These are phyloP conservation scores for Tulasnella sp. DNA, from an alignment of 768 basidiomycete species.

Conservation along the genomic window DNA sequence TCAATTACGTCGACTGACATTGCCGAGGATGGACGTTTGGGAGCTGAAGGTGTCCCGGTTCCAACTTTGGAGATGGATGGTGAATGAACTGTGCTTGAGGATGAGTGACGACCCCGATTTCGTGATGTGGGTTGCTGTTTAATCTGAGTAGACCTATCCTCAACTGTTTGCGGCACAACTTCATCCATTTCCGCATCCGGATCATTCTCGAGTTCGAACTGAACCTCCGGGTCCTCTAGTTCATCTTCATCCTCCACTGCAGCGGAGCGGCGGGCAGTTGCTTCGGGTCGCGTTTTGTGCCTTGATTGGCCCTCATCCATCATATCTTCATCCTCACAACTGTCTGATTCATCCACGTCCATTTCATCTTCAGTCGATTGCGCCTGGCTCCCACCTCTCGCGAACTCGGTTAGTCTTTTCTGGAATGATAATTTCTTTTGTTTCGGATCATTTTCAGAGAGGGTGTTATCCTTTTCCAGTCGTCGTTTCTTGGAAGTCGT, in stretches of 20 bases:
- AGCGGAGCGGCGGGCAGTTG: neutral
- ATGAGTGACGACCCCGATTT: too few relatives aligned
- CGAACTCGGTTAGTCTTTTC: slow-evolving; percentile 39
- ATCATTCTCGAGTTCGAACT: too few relatives aligned
- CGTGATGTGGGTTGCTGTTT: too few relatives aligned
- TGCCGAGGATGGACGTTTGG: too few relatives aligned
- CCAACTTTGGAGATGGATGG: too few relatives aligned
- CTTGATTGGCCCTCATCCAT: slow-evolving; percentile 16
- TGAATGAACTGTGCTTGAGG: too few relatives aligned
- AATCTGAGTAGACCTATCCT: too few relatives aligned
- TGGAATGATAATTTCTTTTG: slow-evolving; percentile 30
- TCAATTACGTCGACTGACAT: too few relatives aligned
- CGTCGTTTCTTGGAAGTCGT: slow-evolving; percentile 18
- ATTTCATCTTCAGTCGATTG: slow-evolving; percentile 14
- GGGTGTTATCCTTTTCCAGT: slow-evolving; percentile 3
- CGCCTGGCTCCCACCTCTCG: slow-evolving; percentile 35
- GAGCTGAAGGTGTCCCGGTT: too few relatives aligned
- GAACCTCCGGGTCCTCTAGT: neutral
- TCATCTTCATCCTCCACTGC: neutral
- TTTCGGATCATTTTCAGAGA: slow-evolving; percentile 15
- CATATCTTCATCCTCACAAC: slow-evolving; percentile 18
- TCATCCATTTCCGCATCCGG: too few relatives aligned
- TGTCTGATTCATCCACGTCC: slow-evolving; percentile 17
- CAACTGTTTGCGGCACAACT: too few relatives aligned
- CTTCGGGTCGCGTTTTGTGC: neutral